Percentiles rank a stretch among this genome's conserved stretches.
Conservation (phyloP, 1,284 basidiomycete species). For the Sanghuangporus weigelae region DNA sequence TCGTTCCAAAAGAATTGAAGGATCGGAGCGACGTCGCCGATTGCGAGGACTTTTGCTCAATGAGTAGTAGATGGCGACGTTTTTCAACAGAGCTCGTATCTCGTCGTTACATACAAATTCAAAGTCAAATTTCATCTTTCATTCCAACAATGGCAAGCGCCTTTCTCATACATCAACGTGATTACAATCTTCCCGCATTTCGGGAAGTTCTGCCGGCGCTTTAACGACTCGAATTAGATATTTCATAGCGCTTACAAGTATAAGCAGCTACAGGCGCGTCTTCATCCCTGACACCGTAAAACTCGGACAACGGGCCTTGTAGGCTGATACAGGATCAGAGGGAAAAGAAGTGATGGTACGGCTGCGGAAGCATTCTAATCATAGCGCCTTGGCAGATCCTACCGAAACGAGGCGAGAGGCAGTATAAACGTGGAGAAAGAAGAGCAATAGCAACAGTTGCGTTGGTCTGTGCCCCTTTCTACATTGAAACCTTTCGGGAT, state of each 20-base stretch:
- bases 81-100: too few species aligned
- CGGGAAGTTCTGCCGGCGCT: neutral
- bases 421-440: neutral
- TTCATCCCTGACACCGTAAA: neutral
- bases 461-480: neutral
- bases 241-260: neutral
- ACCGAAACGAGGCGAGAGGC: neutral
- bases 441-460: neutral
- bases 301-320: neutral
- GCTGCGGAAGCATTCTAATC: neutral
- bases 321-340: neutral
- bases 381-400: neutral
- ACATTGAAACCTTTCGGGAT: neutral
- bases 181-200: neutral
- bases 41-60: too few species aligned
- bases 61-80: too few species aligned
- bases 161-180: too few species aligned
- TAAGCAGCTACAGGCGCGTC: neutral
- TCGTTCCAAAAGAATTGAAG: too few species aligned
- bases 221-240: neutral
- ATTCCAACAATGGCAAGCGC: too few species aligned
- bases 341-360: neutral
- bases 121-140: too few species aligned
- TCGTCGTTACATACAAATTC: too few species aligned
- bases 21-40: too few species aligned